phyloP scores from a whole-genome alignment of 2,329 filamentous ascomycete species.

The Talaromyces sp. region DNA sequence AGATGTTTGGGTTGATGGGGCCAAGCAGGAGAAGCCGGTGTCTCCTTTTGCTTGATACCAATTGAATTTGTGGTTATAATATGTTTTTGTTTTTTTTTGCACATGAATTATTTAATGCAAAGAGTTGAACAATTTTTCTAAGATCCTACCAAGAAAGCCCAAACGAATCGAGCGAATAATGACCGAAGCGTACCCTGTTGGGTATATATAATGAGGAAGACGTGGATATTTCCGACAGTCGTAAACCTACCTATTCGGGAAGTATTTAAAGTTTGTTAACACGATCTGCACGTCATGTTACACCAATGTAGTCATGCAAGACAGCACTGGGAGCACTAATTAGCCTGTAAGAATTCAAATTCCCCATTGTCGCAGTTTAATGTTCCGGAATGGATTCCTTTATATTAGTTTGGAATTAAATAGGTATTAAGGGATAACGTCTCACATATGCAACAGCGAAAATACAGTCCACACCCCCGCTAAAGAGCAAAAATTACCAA shows the following conservation, averaged over 20 bases:
- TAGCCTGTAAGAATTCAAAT: too few species aligned
- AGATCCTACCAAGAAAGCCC: neutral
- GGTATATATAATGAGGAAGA: too few species aligned
- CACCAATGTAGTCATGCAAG: too few species aligned
- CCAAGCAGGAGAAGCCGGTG: conserved; percentile 7
- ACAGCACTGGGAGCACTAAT: too few species aligned
- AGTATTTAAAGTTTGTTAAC: neutral
- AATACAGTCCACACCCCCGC: neutral
- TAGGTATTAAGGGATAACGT: neutral
- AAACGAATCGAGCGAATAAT: too few species aligned
- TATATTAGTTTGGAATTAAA: neutral
- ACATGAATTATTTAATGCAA: neutral
- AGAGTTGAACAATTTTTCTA: neutral
- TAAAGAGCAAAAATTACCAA: neutral
- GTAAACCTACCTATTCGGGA: neutral
- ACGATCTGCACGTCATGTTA: too few species aligned
- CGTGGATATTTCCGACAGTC: neutral
- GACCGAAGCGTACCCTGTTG: too few species aligned
- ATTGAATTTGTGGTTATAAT: neutral
- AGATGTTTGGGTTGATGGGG: conserved; percentile 10
- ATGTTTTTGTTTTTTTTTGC: neutral
- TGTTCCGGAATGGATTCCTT: too few species aligned
- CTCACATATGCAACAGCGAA: neutral
- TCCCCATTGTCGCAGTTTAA: neutral
- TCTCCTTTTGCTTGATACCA: conserved; percentile 2